A percentile compares a stretch with the other conserved stretches of the same genome.
These are phyloP conservation scores for Leishmania guyanensis DNA, from an alignment of 208 protist species.

Conservation along the genomic window DNA sequence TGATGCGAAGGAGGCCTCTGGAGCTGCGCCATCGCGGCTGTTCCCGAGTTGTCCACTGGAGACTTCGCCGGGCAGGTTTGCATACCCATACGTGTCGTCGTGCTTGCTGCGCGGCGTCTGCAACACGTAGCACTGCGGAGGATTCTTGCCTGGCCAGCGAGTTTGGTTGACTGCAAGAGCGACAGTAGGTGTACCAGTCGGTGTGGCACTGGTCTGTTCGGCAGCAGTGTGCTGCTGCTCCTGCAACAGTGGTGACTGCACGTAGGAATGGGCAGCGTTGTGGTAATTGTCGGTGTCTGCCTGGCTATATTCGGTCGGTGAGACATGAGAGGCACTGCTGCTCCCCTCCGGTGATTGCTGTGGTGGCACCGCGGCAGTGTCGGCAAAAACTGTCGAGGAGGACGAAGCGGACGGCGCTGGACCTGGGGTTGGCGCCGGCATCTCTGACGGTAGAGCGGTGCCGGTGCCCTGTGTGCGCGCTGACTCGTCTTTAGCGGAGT, in stretches of 20 bases:
- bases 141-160: not conserved
- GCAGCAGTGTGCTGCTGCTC: not conserved
- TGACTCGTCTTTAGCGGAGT: not conserved
- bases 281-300: not conserved
- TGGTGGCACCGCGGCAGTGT: not conserved
- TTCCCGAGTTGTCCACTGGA: not conserved
- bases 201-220: not conserved
- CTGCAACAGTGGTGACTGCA: not conserved
- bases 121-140: not conserved
- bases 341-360: not conserved
- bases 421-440: not conserved
- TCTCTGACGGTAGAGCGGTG: not conserved
- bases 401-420: not conserved
- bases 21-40: not conserved
- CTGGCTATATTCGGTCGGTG: not conserved
- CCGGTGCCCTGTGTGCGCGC: not conserved
- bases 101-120: constrained; percentile 1
- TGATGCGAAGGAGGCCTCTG: not conserved
- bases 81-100: not conserved
- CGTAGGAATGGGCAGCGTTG: not conserved
- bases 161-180: not conserved
- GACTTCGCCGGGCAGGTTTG: not conserved
- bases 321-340: not conserved
- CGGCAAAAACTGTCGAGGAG: not conserved
- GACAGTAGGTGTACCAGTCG: not conserved